These are phyloP conservation scores for Picea glauca DNA, from an alignment of 75 land plant species.

Conservation along the genomic window DNA sequence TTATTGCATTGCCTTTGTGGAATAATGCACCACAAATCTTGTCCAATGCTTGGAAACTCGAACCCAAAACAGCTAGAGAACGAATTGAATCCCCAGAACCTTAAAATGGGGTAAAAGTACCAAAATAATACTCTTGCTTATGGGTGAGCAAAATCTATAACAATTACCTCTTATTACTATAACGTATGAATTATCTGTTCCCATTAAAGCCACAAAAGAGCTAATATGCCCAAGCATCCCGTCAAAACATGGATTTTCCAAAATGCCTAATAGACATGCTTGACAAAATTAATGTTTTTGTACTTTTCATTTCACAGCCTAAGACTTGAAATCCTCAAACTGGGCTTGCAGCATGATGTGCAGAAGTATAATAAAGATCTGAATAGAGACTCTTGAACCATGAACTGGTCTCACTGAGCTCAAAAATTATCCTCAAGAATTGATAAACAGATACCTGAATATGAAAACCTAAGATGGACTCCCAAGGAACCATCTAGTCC, in stretches of 20 bases:
- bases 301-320: neutral
- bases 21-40: neutral
- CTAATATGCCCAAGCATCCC: neutral
- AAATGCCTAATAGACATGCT: neutral
- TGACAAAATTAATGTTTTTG: neutral
- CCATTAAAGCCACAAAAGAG: too few relatives aligned
- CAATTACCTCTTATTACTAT: too few relatives aligned
- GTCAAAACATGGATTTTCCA: neutral
- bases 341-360: neutral
- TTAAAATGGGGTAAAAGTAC: neutral
- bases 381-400: neutral
- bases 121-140: neutral
- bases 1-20: neutral
- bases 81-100: neutral
- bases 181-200: too few relatives aligned
- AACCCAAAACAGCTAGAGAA: neutral
- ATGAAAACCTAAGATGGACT: neutral
- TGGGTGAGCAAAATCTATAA: too few relatives aligned
- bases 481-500: conserved; percentile 8
- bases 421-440: neutral
- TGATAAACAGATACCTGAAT: neutral
- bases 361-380: neutral
- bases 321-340: neutral
- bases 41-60: neutral
- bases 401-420: neutral